Conservation (phyloP, 2,329 filamentous ascomycete genomes). For the Ophiostoma perfectum region DNA sequence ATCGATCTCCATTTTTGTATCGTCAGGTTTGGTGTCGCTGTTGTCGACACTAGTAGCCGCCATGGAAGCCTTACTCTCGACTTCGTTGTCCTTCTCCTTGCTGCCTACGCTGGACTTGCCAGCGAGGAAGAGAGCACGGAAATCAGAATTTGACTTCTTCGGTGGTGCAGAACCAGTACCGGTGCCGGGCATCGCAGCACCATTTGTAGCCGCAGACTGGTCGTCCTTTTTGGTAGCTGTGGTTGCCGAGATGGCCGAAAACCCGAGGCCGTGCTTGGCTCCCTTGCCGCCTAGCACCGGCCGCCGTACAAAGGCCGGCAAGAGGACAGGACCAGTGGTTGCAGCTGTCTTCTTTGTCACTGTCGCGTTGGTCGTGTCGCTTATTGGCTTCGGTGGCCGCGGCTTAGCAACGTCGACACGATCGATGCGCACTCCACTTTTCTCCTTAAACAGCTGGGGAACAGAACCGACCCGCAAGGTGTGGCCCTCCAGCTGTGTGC, state of each 20-base stretch:
- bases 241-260: constrained; percentile 32
- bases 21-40: background rate
- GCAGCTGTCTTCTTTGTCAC: constrained; percentile 29
- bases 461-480: constrained; percentile 51
- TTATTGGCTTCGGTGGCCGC: constrained; percentile 33
- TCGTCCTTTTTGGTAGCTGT: constrained; percentile 27
- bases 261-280: constrained; percentile 42
- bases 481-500: constrained; percentile 46
- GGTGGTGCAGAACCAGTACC: constrained; percentile 20
- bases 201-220: constrained; percentile 23
- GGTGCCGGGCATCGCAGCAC: constrained; percentile 22
- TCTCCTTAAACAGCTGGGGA: constrained; percentile 50
- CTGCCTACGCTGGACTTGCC: constrained; percentile 6
- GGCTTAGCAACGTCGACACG: constrained; percentile 36
- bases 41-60: background rate
- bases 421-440: constrained; percentile 42
- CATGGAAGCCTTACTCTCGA: background rate
- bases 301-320: constrained; percentile 34
- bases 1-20: constrained; percentile 22
- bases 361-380: constrained; percentile 23
- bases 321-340: background rate
- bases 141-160: constrained; percentile 33
- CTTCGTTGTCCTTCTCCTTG: background rate
- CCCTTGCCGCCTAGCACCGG: constrained; percentile 39
- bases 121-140: constrained; percentile 32